These are phyloP conservation scores for Paramarasmius palmivorus DNA, from an alignment of 1,284 basidiomycete species.

Conservation along the genomic window DNA sequence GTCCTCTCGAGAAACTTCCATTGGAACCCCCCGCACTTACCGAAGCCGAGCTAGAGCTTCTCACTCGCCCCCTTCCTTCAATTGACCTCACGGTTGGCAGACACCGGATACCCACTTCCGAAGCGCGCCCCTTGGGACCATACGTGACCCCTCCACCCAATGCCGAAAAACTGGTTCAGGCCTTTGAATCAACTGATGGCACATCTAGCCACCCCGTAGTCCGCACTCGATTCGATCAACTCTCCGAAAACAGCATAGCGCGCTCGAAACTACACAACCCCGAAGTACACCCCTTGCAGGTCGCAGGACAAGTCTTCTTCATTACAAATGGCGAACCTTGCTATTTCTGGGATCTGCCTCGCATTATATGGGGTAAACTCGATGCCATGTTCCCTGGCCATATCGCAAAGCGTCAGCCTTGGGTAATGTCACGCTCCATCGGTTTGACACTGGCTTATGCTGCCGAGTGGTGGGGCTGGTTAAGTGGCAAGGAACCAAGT, in stretches of 20 bases:
- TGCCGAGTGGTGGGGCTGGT: slow-evolving; percentile 76
- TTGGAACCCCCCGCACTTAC: slow-evolving; percentile 40
- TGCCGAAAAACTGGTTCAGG: slow-evolving; percentile 56
- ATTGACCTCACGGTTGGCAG: slow-evolving; percentile 64
- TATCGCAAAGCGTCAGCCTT: slow-evolving; percentile 37
- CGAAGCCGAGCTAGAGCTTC: slow-evolving; percentile 40
- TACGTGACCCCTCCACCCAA: slow-evolving; percentile 62
- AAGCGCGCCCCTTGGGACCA: slow-evolving; percentile 80
- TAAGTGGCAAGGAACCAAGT: slow-evolving; percentile 81
- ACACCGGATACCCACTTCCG: slow-evolving; percentile 73
- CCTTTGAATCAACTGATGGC: slow-evolving; percentile 58
- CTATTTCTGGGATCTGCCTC: slow-evolving; percentile 95
- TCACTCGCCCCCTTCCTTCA: slow-evolving; percentile 61
- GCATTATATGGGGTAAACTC: slow-evolving; percentile 82
- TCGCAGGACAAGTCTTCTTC: slow-evolving; percentile 95
- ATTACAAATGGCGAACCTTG: slow-evolving; percentile 97
- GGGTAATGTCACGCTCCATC: slow-evolving; percentile 64
- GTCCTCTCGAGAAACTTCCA: slow-evolving; percentile 32
- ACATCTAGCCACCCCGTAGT: slow-evolving; percentile 58
- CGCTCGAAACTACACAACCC: slow-evolving; percentile 45
- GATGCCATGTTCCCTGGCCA: slow-evolving; percentile 56
- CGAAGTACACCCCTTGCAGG: slow-evolving; percentile 58
- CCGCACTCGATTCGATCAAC: slow-evolving; percentile 76
- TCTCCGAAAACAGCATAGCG: slow-evolving; percentile 56
- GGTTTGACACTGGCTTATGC: slow-evolving; percentile 73